Base-by-base conservation (phyloP, 495 filamentous ascomycete species). In the Terfezia claveryi region DNA sequence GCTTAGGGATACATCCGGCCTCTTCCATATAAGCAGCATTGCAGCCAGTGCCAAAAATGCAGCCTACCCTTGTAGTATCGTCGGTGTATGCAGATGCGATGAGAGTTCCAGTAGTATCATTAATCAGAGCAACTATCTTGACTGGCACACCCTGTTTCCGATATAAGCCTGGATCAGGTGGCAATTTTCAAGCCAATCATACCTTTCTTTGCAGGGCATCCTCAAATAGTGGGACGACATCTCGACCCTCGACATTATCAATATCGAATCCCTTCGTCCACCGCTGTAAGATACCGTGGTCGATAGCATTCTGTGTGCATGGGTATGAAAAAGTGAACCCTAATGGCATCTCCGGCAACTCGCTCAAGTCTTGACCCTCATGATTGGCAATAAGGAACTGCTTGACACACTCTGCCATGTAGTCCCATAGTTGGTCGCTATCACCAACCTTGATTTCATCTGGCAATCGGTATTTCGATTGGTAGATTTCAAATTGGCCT, bases 231-330 rank as follows among this genome's bases (percentile, higher is more conserved):
- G 91, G 89, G 44, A 95, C 89, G 16, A 98, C 87, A 67, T 98
- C 91, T 11, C 85, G 68, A 49, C 91, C 91, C 71, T 98, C 91
- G 41, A 98, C 91, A 37, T 91, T 92, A 46, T 82, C 77, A 68
- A 98, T 96, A 64, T 98, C 92, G 66, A 98, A 98, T 3, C 91
- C 91, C 74, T 98, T 98, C 57, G 91, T 98, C 91, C 91, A 98
- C 57, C 92, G 81, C 68, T 98, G 91, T 57, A 98, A 74, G 46
- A 95, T 74, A 61, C 91, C 91, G 65, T 95, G 86, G 64, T 98
- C 86, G 63, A 98, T 87, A 70, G 92, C 94, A 38, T 95, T 79
- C 68, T 98, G 91, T 11, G 87, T 91, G 32, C 87, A 92, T 3
- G 91, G 91, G 65, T 95, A 98, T 9, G 91, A 96, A 72, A 98